Conservation (phyloP, 129 eudicot species). For the Oenanthe sinensis region DNA sequence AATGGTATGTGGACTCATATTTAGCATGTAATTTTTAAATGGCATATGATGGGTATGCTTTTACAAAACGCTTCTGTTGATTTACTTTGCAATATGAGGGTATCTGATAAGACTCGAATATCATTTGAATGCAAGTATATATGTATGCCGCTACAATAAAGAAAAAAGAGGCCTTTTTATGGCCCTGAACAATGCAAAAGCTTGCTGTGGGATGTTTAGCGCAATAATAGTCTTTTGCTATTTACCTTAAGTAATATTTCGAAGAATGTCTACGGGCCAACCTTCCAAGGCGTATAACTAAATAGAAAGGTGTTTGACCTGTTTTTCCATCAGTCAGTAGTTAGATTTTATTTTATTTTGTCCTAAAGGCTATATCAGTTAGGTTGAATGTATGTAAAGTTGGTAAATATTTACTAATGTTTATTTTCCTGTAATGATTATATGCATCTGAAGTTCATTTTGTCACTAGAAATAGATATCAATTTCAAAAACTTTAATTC, state of each 20-base stretch:
- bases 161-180: neutral
- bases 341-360: neutral
- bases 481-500: no score
- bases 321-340: neutral
- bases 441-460: neutral
- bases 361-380: neutral
- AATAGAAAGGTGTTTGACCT: neutral
- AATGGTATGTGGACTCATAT: conserved; percentile 51
- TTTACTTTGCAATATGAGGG: neutral
- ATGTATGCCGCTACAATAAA: neutral
- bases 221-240: neutral
- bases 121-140: neutral
- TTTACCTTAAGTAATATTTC: neutral
- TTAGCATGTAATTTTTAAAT: neutral
- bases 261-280: neutral
- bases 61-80: no score
- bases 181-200: neutral
- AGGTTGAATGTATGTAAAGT: neutral
- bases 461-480: neutral
- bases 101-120: neutral
- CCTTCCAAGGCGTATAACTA: neutral
- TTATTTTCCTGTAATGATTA: neutral
- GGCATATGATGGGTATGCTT: neutral
- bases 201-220: neutral
- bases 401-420: neutral